Evolutionary conservation across 192 early-diverging fungal genomes (phyloP), one percentile per base, ranked within the genome.

Genomic region (Entomortierella parvispora): DNA sequence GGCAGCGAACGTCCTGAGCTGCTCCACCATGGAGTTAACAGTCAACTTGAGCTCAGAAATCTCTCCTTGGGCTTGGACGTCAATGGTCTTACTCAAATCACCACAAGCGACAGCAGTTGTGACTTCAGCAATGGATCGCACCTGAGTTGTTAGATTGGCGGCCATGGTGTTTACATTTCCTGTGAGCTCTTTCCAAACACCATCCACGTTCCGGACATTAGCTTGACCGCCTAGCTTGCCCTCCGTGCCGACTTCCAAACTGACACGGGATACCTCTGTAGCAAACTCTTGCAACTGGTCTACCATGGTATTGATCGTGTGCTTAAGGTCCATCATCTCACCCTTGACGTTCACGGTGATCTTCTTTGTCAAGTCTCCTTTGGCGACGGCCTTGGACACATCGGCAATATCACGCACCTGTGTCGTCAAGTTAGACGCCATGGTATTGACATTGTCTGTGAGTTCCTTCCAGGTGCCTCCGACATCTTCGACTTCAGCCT

Each of bases 131-230:
- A 92, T 92, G 8, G 82, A 83, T 37, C 90, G 86, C 29, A 92
- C 89, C 68, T 92, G 90, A 15, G 72, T 82, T 0, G 90, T 91
- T 7, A 91, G 69, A 54, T 92, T 85, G 23, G 79, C 71, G 0
- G 89, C 89, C 91, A 92, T 92, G 8, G 71, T 85, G 75, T 92
- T 92, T 47, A 92, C 91, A 68, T 88, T 90, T 58, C 88, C 87
- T 0, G 91, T 92, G 0, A 92, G 66, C 22, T 90, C 84, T 37
- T 87, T 89, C 91, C 91, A 92, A 1, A 87, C 90, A 25, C 90
- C 90, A 31, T 76, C 89, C 2, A 90, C 90, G 15, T 66, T 79
- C 18, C 45, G 70, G 0, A 90, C 89, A 18, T 80, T 78, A 34
- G 90, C 90, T 67, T 90, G 89, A 14, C 89, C 90, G 8, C 88